Base-by-base conservation (phyloP, 2,329 filamentous ascomycete genomes). In the Penicillium janthinellum region DNA sequence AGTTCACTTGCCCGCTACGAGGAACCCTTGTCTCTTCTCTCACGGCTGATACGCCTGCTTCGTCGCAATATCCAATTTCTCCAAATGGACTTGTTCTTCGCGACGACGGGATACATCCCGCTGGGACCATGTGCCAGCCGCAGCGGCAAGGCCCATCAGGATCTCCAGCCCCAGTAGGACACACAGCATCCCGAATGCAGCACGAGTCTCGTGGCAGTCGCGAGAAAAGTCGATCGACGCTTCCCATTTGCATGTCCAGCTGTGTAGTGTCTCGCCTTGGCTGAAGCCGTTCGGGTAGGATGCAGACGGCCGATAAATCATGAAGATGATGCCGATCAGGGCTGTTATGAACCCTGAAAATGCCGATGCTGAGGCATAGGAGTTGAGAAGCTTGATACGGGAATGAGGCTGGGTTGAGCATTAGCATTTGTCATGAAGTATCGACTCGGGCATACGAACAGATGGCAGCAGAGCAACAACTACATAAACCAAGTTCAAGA, bases 221-320 rank as follows among this genome's bases (percentile, higher is more conserved):
- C 76, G 68, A 4, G 67, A 63, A 57, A 81, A 81, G 31, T 73
- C 65, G 4, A 63, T 59, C 8, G 68, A 64, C 3, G 47, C 39
- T 35, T 71, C 69, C 75, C 75, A 78, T 57, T 76, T 78, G 63
- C 76, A 78, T 7, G 76, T 77, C 76, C 76, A 78, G 41, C 72
- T 74, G 17, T 74, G 69, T n/a, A 78, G 67, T 6, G 76, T 77
- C 59, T 78, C 75, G 37, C 71, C 71, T 0, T 61, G 28, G 38
- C 59, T 68, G 55, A 75, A 76, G 25, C 71, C 71, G 8, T 34
- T 64, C 5, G 68, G 73, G 37, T 68, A 71, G 5, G 59, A 66
- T n/a, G 72, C 70, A 22, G 62, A 66, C 1, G 72, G 73, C 5
- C 61, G 71, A 64, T 76, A 71, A 41, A 76, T 71, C 20, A 68